phyloP scores from a whole-genome alignment of 2,329 filamentous ascomycete species.

The Nigrospora osmanthi region DNA sequence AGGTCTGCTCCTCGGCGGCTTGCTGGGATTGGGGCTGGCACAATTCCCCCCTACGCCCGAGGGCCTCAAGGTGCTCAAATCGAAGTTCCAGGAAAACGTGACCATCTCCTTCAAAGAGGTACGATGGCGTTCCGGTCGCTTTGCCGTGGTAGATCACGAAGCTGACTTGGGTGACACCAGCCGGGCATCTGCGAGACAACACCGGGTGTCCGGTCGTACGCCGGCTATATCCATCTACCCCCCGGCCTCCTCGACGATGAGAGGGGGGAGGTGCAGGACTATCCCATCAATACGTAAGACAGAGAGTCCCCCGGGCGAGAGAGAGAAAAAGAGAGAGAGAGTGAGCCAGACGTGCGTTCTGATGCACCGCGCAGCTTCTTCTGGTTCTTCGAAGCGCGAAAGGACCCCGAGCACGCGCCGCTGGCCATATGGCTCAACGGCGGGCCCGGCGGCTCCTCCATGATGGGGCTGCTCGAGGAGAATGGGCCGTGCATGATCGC shows the following conservation, averaged over 20 bases:
- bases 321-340: too few species aligned
- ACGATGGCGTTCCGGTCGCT: background rate
- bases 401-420: slow-evolving; percentile 19
- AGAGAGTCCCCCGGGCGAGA: too few species aligned
- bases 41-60: slow-evolving; percentile 21
- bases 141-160: background rate
- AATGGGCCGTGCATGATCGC: slow-evolving; percentile 38
- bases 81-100: slow-evolving; percentile 49
- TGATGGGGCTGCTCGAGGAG: slow-evolving; percentile 32
- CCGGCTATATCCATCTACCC: slow-evolving; percentile 51
- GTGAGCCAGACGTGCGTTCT: too few species aligned
- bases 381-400: slow-evolving; percentile 26
- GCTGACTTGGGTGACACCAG: slow-evolving; percentile 27
- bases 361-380: slow-evolving; percentile 13
- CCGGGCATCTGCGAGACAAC: slow-evolving; percentile 46
- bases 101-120: slow-evolving; percentile 51
- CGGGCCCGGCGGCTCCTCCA: slow-evolving; percentile 49
- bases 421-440: slow-evolving; percentile 52
- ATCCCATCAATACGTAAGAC: slow-evolving; percentile 38
- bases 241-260: slow-evolving; percentile 25
- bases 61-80: slow-evolving; percentile 38
- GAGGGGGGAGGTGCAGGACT: slow-evolving; percentile 35
- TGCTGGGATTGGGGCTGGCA: slow-evolving; percentile 8
- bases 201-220: slow-evolving; percentile 52
- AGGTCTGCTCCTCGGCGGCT: background rate